Base-by-base conservation (phyloP, 225 moss, liverwort and hornwort genomes). In the Marchantia polymorpha region DNA sequence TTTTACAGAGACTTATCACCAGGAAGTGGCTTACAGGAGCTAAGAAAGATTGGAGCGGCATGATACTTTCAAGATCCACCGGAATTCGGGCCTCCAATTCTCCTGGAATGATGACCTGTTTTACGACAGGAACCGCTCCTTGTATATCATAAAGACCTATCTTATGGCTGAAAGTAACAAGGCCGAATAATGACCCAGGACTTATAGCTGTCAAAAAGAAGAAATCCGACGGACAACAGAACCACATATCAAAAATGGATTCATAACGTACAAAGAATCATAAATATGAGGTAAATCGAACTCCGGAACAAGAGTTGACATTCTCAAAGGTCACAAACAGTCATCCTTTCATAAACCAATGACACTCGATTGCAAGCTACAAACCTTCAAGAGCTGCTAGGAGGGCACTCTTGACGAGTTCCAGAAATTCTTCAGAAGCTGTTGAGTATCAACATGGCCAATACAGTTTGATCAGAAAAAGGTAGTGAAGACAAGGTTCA, bases 391-490 rank as follows among this genome's bases (percentile, higher is more conserved):
- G 89, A 23, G 99, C 99, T 76, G 99, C 99, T 82, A 99, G 95
- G 50, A 99, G 95, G 49, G 99, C 91, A 84, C 95, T 99, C 85
- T 95, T 99, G 81, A 99, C 92, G 48, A 99, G 90, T 89, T 99
- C 99, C 85, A 99, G 73, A 87, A 99, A 99, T 79, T 99, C 99
- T 82, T 95, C 99, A 67, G 99, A 99, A 72, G 99, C 99, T 99
- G 87, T 71, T 12, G 0, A 51, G 52, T 17, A 47, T 59, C 20
- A 39, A 10, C 31, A 59, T 11, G 46, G 14, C 55, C 75, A 59
- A 19, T 17, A 39, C 39, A 39, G 6, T 59, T 46, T 58, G 16
- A 20, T 16, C 8, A 59, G 27, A 31, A 75, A 16, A 23, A 6
- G n/a, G 27, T 25, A 52, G 13, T 29, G 15, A 30, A 25, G 49